Evolutionary conservation across 345 rosid species (phyloP).

Genomic region (Balakata baccata): DNA sequence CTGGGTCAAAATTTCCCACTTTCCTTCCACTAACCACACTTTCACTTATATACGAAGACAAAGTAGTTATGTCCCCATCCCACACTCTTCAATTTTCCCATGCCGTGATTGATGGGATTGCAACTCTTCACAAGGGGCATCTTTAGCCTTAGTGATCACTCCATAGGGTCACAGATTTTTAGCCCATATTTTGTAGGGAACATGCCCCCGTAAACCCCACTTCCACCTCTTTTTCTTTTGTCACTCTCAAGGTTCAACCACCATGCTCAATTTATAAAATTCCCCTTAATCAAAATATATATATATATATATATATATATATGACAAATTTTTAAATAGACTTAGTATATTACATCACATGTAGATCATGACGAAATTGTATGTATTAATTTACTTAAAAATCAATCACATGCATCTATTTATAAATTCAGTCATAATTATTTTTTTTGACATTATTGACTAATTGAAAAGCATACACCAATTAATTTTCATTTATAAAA

Average conservation of each 20-base stretch:
- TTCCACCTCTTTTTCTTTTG: constrained; percentile 3
- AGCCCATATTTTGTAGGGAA: constrained; percentile 9
- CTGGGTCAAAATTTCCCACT: not conserved
- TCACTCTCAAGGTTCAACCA: constrained; percentile 28
- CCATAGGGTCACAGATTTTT: not conserved
- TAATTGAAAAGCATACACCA: no score
- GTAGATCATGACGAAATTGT: no score
- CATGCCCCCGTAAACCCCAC: constrained; percentile 16
- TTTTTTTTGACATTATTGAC: no score
- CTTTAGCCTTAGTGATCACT: constrained; percentile 5
- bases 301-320: no score
- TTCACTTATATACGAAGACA: no score
- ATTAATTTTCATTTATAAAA: no score
- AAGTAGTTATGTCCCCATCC: not conserved
- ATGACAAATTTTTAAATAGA: no score
- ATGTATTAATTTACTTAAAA: no score
- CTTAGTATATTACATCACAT: no score
- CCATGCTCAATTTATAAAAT: not conserved
- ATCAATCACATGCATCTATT: not conserved
- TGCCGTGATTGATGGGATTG: constrained; percentile 29
- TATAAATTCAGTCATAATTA: not conserved
- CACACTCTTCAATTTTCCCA: constrained; percentile 9
- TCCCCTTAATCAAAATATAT: no score
- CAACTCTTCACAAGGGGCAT: not conserved
- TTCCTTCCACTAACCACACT: not conserved